Evolutionary conservation across 2,329 filamentous ascomycete genomes (phyloP).

Genomic region (Exophiala alcalophila): DNA sequence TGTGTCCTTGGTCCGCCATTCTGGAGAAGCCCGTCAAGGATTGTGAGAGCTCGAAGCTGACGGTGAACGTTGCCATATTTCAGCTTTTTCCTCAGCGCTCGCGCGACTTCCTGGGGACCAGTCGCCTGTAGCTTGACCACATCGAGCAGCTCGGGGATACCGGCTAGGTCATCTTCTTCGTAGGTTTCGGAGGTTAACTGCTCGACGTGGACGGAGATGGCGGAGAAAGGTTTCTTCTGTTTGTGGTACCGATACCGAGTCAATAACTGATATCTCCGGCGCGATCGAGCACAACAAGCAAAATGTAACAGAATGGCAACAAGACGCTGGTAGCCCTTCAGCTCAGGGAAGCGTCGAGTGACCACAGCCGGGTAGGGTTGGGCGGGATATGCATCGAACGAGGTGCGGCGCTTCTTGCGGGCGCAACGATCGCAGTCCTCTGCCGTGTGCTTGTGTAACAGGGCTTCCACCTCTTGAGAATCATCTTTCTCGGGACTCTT

Average conservation of each 20-base stretch:
- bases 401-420: slow-evolving; percentile 24
- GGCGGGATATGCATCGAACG: slow-evolving; percentile 27
- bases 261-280: slow-evolving; percentile 30
- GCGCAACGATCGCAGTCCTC: slow-evolving; percentile 22
- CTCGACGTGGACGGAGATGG: slow-evolving; percentile 89
- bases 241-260: slow-evolving; percentile 31
- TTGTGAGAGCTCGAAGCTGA: slow-evolving; percentile 80
- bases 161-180: slow-evolving; percentile 85
- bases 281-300: slow-evolving; percentile 28
- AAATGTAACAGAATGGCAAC: slow-evolving; percentile 26
- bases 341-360: slow-evolving; percentile 11
- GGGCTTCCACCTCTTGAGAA: slow-evolving; percentile 17
- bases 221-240: slow-evolving; percentile 80
- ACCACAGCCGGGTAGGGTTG: slow-evolving; percentile 15
- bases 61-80: slow-evolving; percentile 96
- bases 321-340: slow-evolving; percentile 24
- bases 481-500: slow-evolving; percentile 7
- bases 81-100: slow-evolving; percentile 94
- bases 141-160: slow-evolving; percentile 91
- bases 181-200: slow-evolving; percentile 84
- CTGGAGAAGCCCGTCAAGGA: slow-evolving; percentile 90
- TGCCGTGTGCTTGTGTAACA: slow-evolving; percentile 13
- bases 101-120: slow-evolving; percentile 82
- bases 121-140: slow-evolving; percentile 85
- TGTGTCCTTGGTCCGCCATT: slow-evolving; percentile 89